phyloP scores from a whole-genome alignment of 176 grass and related monocot genomes.

The Musa troglodytarum region DNA sequence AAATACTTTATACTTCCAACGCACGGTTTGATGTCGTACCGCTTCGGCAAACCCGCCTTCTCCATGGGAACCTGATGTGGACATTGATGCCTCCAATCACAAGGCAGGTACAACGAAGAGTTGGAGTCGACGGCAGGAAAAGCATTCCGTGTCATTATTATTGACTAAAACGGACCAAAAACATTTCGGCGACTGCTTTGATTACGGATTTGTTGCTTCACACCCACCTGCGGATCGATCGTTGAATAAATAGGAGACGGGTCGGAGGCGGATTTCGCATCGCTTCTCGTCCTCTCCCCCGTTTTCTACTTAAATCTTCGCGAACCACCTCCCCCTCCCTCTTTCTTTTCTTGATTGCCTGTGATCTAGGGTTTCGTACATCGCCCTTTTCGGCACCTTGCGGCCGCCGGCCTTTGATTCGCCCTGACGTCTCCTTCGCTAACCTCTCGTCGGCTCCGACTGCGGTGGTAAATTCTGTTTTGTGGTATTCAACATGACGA shows the following conservation, averaged over 20 bases:
- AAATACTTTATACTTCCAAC: no score
- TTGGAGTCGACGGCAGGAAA: no score
- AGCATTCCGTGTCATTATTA: no score
- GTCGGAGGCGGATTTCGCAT: neutral
- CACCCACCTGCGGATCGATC: neutral
- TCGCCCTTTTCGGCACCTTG: neutral
- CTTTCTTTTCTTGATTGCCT: neutral
- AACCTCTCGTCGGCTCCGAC: neutral
- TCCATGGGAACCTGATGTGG: no score
- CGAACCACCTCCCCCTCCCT: neutral
- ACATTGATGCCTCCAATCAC: no score
- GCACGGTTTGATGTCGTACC: no score
- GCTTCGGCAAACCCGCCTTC: no score
- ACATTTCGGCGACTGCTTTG: no score
- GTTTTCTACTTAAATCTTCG: neutral
- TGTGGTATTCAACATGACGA: constrained; percentile 51
- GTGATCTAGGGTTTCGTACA: constrained; percentile 6
- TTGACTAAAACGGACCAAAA: no score
- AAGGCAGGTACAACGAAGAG: no score
- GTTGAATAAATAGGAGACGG: neutral
- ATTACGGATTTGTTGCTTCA: no score
- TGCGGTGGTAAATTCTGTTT: neutral
- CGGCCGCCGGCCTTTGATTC: neutral
- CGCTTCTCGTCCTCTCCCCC: neutral
- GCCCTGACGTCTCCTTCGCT: neutral